Conservation (phyloP, 306 rosid genomes). For the Malus orientalis region DNA sequence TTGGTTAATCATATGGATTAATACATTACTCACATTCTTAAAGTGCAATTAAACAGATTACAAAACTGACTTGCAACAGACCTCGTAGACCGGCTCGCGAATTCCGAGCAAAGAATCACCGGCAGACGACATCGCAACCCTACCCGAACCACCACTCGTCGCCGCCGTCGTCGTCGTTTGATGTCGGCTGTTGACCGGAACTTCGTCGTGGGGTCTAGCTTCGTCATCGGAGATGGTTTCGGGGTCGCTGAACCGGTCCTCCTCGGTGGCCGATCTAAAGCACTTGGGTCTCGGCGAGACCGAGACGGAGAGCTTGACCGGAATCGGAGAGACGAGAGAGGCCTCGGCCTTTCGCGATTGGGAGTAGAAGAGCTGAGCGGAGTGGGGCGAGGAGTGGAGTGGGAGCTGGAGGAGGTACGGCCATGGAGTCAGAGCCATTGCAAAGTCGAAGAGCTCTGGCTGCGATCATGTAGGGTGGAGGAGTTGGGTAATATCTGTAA, state of each 20-base stretch:
- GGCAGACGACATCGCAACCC: constrained; percentile 28
- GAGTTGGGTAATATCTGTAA: background rate
- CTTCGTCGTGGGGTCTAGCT: constrained; percentile 22
- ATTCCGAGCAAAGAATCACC: constrained; percentile 79
- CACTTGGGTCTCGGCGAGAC: constrained; percentile 29
- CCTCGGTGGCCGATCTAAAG: constrained; percentile 54
- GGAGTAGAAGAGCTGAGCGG: constrained; percentile 30
- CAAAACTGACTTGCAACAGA: constrained; percentile 10
- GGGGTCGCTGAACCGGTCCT: constrained; percentile 40
- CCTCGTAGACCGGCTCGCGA: constrained; percentile 93
- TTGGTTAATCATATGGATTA: background rate
- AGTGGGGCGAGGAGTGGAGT: constrained; percentile 26
- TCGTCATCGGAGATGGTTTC: constrained; percentile 28
- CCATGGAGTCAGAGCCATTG: constrained; percentile 52
- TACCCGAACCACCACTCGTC: constrained; percentile 17
- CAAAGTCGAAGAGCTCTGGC: constrained; percentile 8
- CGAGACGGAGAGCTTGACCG: constrained; percentile 10
- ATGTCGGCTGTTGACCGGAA: background rate
- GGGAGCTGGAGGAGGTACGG: constrained; percentile 43
- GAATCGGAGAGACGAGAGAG: constrained; percentile 20
- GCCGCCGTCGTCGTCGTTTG: background rate
- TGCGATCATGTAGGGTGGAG: constrained; percentile 34
- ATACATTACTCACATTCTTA: background rate
- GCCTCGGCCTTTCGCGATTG: constrained; percentile 18
- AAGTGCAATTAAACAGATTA: background rate